Evolutionary conservation across 768 basidiomycete species (phyloP), one percentile per base, ranked within the genome.

Genomic region (Lyophyllum semitale): DNA sequence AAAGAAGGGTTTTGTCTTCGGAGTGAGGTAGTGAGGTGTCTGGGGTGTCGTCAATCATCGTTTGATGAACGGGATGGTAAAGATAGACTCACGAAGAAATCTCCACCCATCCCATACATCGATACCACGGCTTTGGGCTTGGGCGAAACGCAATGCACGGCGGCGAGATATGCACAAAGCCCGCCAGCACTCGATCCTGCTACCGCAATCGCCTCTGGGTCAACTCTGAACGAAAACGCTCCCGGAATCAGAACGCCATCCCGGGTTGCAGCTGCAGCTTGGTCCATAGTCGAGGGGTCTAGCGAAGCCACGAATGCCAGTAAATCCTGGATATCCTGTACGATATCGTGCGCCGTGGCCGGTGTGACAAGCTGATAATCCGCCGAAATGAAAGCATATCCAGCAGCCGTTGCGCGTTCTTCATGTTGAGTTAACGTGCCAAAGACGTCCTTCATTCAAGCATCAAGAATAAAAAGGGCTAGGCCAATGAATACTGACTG

Each of bases 21-120:
- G 76, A 1, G 59, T 54, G 12, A 86, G 69, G 60, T 80, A 82
- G 54, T 84, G 81, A 4, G 77, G 68, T 0, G 70, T 79, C 86
- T 87, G 62, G 33, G 25, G 22, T 23, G 22, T 38, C 41, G 25
- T 48, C 18, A 57, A 29, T 11, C 22, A 33, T 41, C 29, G 27
- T 48, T 30, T 30, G 4, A 25, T 11, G 50, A 17, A 41, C 51
- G 8, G 20, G 27, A 15, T 25, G 9, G 41, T 18, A 44, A 18
- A n/a, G 8, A 26, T 7, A 43, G 12, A 66, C 75, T 44, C 43
- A 79, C 79, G 32, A 87, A 63, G 53, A 84, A 75, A 53, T 87
- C 68, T 0, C 85, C 87, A n/a, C 85, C 85, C 76, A 83, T 78
- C 0, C 80, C 85, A 66, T 87, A 88, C 60, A 88, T 57, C 0